Evolutionary conservation across 2,329 filamentous ascomycete genomes (phyloP).

Genomic region (Eurotiales sp.): DNA sequence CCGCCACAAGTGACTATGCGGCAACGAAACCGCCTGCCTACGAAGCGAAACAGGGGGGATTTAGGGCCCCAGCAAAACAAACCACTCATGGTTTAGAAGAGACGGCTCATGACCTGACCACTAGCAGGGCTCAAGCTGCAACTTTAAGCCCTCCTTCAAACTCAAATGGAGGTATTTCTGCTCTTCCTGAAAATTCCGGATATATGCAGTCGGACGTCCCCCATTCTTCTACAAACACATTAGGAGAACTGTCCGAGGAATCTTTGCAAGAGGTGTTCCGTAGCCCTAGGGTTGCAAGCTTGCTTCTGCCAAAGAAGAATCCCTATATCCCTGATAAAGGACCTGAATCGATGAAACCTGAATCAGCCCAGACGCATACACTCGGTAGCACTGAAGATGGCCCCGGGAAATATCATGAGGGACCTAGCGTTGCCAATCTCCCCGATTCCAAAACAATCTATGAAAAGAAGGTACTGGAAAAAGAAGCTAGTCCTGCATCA

Average conservation of each 20-base stretch:
- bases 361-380: not conserved
- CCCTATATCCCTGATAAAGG: constrained; percentile 18
- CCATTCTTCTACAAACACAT: constrained; percentile 34
- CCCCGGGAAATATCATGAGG: not conserved
- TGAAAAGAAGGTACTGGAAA: not conserved
- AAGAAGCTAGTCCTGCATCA: not conserved
- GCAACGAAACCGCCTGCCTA: constrained; percentile 34
- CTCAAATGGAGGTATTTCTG: constrained; percentile 47
- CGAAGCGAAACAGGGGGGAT: constrained; percentile 46
- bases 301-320: constrained; percentile 41
- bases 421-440: not conserved
- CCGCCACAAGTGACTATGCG: not conserved
- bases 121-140: constrained; percentile 56
- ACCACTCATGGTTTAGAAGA: constrained; percentile 40
- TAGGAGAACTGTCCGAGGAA: constrained; percentile 40
- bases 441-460: not conserved
- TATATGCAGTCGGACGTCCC: constrained; percentile 56
- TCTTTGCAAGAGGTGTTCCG: constrained; percentile 61
- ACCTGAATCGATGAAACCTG: not conserved
- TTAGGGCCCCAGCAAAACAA: constrained; percentile 50
- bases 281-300: constrained; percentile 54
- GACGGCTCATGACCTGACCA: constrained; percentile 29
- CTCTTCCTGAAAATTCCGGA: constrained; percentile 53
- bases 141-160: constrained; percentile 52
- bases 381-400: not conserved